Base-by-base conservation (phyloP, 768 basidiomycete genomes). In the Leccinum ochraceum region DNA sequence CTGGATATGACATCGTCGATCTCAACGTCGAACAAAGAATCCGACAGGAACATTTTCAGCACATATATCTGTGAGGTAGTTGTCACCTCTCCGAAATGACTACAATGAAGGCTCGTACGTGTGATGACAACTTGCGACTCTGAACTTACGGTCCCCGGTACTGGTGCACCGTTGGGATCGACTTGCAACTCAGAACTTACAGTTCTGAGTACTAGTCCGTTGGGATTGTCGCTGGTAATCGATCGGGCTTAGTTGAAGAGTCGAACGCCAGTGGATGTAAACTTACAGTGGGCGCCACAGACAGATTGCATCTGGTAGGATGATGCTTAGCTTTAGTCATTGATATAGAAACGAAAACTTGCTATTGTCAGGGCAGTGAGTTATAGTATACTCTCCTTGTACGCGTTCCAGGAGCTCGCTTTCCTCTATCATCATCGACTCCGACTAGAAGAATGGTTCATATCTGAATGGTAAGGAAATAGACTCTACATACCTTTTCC, bases 221-320 rank as follows among this genome's bases (percentile, higher is more conserved):
- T 2, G 42, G 16, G 13, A 3, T 36, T 13, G 20, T 30, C 22
- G 14, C 59, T 60, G n/a, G 22, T 7, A 20, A 17, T n/a, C 0
- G 24, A 24, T 24, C 24, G 24, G 16, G 14, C 9, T 6, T 4
- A n/a, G 11, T 34, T 49, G 54, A n/a, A 4, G 39, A 4, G 28
- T 16, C 16, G 20, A 52, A 32, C 10, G 1, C 26, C 13, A 24
- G 24, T 24, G 24, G 24, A 24, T 24, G 24, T 24, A 24, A 24
- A 24, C 24, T 24, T 24, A 24, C 54, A 6, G 32, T 46, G 48
- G 42, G 3, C 54, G 53, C 24, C 1, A 24, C 13, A 60, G 44
- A 46, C 30, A 56, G 52, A 60, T 59, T 3, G 52, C 51, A 10
- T 42, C 61, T 62, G 32, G 14, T 6, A 32, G 30, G 30, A 32